phyloP scores from a whole-genome alignment of 345 rosid species.

The Corymbia maculata region DNA sequence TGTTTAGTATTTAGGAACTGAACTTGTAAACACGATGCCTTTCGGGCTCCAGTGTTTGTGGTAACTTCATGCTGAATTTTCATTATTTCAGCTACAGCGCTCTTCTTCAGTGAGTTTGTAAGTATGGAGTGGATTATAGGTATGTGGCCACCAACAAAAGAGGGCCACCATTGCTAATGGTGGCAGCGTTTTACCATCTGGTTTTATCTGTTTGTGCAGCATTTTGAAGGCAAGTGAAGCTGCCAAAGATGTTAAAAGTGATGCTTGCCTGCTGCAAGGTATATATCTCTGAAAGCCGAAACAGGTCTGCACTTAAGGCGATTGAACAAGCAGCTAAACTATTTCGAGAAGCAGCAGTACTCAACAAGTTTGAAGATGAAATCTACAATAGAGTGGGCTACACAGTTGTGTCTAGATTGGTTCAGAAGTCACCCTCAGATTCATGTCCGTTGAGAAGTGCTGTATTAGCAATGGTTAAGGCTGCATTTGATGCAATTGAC shows the following conservation, averaged over 20 bases:
- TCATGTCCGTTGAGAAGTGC: slow-evolving; percentile 37
- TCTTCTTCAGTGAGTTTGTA: neutral
- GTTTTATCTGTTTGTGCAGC: slow-evolving; percentile 14
- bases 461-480: slow-evolving; percentile 70
- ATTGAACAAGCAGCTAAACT: slow-evolving; percentile 61
- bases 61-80: neutral
- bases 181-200: neutral
- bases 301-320: slow-evolving; percentile 51
- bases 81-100: neutral
- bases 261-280: slow-evolving; percentile 82
- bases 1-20: neutral
- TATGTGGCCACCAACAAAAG: neutral
- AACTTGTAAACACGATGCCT: neutral
- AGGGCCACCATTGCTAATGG: neutral
- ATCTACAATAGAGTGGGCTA: slow-evolving; percentile 79
- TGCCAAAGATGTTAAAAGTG: slow-evolving; percentile 44
- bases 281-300: slow-evolving; percentile 74
- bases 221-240: slow-evolving; percentile 5
- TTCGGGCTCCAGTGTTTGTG: neutral
- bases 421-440: slow-evolving; percentile 5
- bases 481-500: slow-evolving; percentile 56
- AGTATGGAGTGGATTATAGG: neutral
- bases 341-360: slow-evolving; percentile 53
- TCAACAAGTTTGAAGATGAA: slow-evolving; percentile 75
- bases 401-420: slow-evolving; percentile 55